phyloP scores from a whole-genome alignment of 2,329 filamentous ascomycete species.

The Aspergillus tubingensis region DNA sequence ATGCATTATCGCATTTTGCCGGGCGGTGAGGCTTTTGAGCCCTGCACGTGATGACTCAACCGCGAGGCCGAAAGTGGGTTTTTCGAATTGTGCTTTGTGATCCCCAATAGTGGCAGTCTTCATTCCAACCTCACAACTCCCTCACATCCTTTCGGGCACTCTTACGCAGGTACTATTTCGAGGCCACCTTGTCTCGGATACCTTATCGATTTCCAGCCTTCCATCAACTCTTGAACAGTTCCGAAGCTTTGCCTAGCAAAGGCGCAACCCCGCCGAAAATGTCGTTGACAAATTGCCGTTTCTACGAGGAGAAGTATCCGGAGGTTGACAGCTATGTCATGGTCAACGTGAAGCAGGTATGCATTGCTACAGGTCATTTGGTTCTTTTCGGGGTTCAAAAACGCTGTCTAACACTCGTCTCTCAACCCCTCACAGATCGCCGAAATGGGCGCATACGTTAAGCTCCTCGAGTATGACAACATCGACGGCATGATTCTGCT shows the following conservation, averaged over 20 bases:
- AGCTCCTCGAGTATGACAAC: slow-evolving; percentile 99
- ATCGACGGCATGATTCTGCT: slow-evolving; percentile 99
- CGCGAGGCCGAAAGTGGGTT: slow-evolving; percentile 37
- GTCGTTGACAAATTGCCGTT: slow-evolving; percentile 95
- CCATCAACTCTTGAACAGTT: slow-evolving; percentile 7
- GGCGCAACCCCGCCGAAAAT: slow-evolving; percentile 63
- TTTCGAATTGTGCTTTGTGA: slow-evolving; percentile 22
- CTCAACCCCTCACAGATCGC: slow-evolving; percentile 67
- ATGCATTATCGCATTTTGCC: slow-evolving; percentile 17
- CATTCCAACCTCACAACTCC: slow-evolving; percentile 14
- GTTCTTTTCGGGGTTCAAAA: background rate
- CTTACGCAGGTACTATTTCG: slow-evolving; percentile 4
- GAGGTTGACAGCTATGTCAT: slow-evolving; percentile 99
- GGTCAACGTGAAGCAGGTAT: slow-evolving; percentile 98
- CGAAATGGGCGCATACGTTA: slow-evolving; percentile 99
- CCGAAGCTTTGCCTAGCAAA: slow-evolving; percentile 19
- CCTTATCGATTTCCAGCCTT: background rate
- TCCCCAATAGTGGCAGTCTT: slow-evolving; percentile 18
- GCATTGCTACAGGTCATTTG: slow-evolving; percentile 11
- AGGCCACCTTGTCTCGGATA: slow-evolving; percentile 8
- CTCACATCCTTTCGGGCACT: slow-evolving; percentile 17
- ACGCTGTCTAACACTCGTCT: slow-evolving; percentile 17
- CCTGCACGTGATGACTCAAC: slow-evolving; percentile 20
- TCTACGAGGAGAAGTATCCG: slow-evolving; percentile 96
- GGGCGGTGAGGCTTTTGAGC: slow-evolving; percentile 14